These are phyloP conservation scores for Tulasnella sp. DNA, from an alignment of 768 basidiomycete species.

Conservation along the genomic window DNA sequence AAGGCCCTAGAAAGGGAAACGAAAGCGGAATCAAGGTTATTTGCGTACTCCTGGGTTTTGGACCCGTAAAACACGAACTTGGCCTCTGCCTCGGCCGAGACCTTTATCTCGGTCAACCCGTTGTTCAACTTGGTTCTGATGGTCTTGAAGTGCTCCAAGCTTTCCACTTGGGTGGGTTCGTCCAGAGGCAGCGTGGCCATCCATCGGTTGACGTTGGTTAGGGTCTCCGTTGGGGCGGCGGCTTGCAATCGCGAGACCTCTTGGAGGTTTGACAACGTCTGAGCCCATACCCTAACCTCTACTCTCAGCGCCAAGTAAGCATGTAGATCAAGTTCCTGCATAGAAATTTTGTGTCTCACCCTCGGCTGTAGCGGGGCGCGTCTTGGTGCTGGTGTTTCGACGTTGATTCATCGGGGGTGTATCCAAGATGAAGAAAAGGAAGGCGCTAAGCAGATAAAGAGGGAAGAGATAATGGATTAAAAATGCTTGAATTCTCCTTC, in stretches of 20 bases:
- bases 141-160: constrained; percentile 49
- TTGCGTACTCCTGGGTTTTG: too few species aligned
- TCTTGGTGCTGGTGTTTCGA: constrained; percentile 36
- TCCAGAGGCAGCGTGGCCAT: constrained; percentile 34
- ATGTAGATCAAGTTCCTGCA: constrained; percentile 12
- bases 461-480: too few species aligned
- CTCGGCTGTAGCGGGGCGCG: constrained; percentile 65
- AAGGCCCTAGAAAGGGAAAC: constrained; percentile 41
- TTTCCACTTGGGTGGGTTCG: constrained; percentile 59
- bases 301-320: too few species aligned
- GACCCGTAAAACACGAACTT: constrained; percentile 44
- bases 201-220: constrained; percentile 61
- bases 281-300: constrained; percentile 73
- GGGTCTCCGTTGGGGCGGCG: constrained; percentile 38
- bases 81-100: constrained; percentile 47
- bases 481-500: too few species aligned
- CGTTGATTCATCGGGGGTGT: constrained; percentile 58
- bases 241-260: constrained; percentile 29
- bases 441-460: too few species aligned
- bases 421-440: too few species aligned
- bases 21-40: constrained; percentile 9
- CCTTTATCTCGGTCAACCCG: constrained; percentile 52
- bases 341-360: constrained; percentile 34
- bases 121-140: constrained; percentile 50
- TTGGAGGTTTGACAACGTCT: constrained; percentile 45